These are phyloP conservation scores for Auriscalpium vulgare DNA, from an alignment of 768 basidiomycete species.

Conservation along the genomic window DNA sequence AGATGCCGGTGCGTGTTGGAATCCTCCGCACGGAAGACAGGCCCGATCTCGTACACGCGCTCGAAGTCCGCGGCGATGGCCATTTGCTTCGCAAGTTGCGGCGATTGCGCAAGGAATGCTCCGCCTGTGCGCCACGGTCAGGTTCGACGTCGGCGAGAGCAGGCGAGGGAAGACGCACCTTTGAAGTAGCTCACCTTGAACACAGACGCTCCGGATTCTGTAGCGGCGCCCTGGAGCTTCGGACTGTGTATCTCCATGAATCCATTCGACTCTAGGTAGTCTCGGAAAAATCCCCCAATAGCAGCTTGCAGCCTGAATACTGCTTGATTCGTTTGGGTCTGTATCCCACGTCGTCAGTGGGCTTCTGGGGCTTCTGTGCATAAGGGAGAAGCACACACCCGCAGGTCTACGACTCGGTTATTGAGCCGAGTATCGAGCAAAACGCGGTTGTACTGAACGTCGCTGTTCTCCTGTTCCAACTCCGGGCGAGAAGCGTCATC, in stretches of 20 bases:
- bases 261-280: slow-evolving; percentile 60
- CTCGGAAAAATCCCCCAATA: slow-evolving; percentile 84
- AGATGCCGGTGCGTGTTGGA: slow-evolving; percentile 96
- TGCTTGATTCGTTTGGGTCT: slow-evolving; percentile 95
- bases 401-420: slow-evolving; percentile 88
- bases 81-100: slow-evolving; percentile 99
- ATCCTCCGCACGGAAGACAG: slow-evolving; percentile 96
- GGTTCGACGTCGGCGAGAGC: not conserved
- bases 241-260: slow-evolving; percentile 97
- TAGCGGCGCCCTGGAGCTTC: slow-evolving; percentile 94
- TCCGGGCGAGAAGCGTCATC: slow-evolving; percentile 90
- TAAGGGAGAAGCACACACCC: slow-evolving; percentile 41
- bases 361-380: not conserved
- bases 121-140: slow-evolving; percentile 38
- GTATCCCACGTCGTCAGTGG: slow-evolving; percentile 3
- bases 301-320: slow-evolving; percentile 88
- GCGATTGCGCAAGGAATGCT: slow-evolving; percentile 94
- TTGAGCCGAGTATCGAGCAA: slow-evolving; percentile 91
- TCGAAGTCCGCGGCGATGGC: slow-evolving; percentile 98
- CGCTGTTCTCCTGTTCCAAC: slow-evolving; percentile 49
- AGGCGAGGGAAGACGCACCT: slow-evolving; percentile 37
- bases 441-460: slow-evolving; percentile 68
- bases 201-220: slow-evolving; percentile 93
- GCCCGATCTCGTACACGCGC: slow-evolving; percentile 93
- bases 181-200: slow-evolving; percentile 99